Evolutionary conservation across 768 basidiomycete species (phyloP), one percentile per base, ranked within the genome.

Genomic region (Paxillus ammoniavirescens): DNA sequence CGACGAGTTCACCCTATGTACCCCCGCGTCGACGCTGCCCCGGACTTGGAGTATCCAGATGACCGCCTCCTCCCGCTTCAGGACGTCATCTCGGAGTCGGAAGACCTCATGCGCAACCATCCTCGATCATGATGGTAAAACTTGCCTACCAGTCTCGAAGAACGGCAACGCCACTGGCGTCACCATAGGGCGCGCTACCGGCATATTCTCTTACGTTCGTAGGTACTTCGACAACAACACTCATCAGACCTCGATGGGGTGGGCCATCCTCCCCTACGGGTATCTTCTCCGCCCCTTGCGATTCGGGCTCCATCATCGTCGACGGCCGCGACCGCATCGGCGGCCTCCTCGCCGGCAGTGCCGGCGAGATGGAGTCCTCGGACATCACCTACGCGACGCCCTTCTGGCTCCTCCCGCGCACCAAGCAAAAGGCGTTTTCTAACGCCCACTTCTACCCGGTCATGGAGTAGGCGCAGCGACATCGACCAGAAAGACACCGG

Each of bases 331-430:
- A 73, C 42, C 61, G 69, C 45, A 62, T 73, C 44, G 65, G 65
- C 37, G 74, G 73, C 50, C 50, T 75, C n/a, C 61, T 74, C 46
- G 74, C 70, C 8, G 65, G 70, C 35, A 61, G 73, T 64, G 38
- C 58, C 52, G 72, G 73, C 33, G 56, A 61, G 48, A 54, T 57
- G 4, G 40, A 59, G 60, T 44, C 49, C 49, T 61, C 62, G 30
- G 68, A 74, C 55, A 57, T 72, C 8, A 73, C 74, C 23, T 75
- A 75, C 57, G 71, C 70, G 46, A 76, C 75, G n/a, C 62, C 73
- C n/a, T 66, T 73, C 59, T 74, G 70, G 71, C 63, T 72, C 55
- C 67, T 67, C 62, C n/a, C n/a, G n/a, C n/a, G n/a, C n/a, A n/a
- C n/a, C n/a, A n/a, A n/a, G n/a, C n/a, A n/a, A n/a, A n/a, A n/a